Evolutionary conservation across 169 alveolate genomes (phyloP).

Genomic region (Eimeria sp.): DNA sequence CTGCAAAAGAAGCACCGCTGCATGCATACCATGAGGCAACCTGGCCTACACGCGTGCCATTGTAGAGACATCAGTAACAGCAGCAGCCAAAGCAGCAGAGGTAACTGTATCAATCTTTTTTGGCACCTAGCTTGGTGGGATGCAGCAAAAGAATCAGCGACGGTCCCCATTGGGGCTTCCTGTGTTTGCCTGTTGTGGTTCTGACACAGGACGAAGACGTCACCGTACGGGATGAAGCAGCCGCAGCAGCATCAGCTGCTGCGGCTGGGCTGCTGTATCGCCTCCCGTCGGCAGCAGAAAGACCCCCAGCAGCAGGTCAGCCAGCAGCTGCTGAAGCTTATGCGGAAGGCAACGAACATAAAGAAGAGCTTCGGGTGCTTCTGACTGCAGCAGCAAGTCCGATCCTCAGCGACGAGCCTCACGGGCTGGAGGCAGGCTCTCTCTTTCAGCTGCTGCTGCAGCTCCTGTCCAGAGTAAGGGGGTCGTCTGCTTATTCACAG

Average conservation of each 20-base stretch:
- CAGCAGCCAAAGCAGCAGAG: background rate
- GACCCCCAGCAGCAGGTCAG: background rate
- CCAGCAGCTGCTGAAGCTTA: conserved; percentile 9
- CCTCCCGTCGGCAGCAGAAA: conserved; percentile 6
- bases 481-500: background rate
- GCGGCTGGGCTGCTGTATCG: conserved; percentile 20
- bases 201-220: conserved; percentile 66
- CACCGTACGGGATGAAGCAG: conserved; percentile 31
- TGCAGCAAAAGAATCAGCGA: background rate
- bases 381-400: conserved; percentile 65
- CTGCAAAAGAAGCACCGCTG: background rate
- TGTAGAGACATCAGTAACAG: background rate
- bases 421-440: conserved; percentile 65
- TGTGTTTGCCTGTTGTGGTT: background rate
- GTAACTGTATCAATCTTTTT: background rate
- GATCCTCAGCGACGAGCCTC: conserved; percentile 47
- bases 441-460: conserved; percentile 60
- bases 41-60: background rate
- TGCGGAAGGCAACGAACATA: background rate
- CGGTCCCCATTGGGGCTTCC: background rate
- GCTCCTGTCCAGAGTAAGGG: conserved; percentile 6
- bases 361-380: background rate
- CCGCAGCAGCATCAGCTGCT: conserved; percentile 52
- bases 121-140: background rate
- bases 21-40: background rate